These are phyloP conservation scores for Fusarium foetens DNA, from an alignment of 2,329 filamentous ascomycete species.

Conservation along the genomic window DNA sequence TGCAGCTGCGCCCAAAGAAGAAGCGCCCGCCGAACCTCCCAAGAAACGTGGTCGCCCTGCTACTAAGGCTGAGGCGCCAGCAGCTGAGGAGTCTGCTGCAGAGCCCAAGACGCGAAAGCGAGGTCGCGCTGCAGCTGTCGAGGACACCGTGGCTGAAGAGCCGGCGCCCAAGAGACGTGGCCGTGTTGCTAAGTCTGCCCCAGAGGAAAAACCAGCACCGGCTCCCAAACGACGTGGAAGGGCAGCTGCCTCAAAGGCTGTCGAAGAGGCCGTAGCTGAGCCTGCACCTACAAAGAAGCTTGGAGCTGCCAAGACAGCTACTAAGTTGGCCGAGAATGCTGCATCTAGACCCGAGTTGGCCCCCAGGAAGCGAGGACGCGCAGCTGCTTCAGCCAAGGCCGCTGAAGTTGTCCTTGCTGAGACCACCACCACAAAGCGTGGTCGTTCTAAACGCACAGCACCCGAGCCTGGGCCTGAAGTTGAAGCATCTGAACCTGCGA, in stretches of 20 bases:
- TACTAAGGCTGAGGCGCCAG: constrained; percentile 6
- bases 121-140: constrained; percentile 19
- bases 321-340: constrained; percentile 10
- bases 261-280: constrained; percentile 5
- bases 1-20: constrained; percentile 10
- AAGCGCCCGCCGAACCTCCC: background rate
- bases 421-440: constrained; percentile 32
- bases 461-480: constrained; percentile 12
- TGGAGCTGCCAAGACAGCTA: constrained; percentile 6
- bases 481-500: constrained; percentile 24
- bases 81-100: background rate
- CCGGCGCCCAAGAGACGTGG: constrained; percentile 27
- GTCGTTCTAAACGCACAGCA: constrained; percentile 30
- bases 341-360: constrained; percentile 10
- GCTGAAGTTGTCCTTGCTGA: background rate
- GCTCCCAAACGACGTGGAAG: constrained; percentile 16
- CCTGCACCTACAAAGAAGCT: constrained; percentile 22
- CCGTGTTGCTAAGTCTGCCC: constrained; percentile 11
- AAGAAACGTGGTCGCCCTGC: constrained; percentile 39
- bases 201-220: constrained; percentile 3
- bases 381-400: background rate
- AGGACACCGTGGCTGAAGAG: constrained; percentile 1
- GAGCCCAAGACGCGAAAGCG: constrained; percentile 33
- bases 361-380: constrained; percentile 25
- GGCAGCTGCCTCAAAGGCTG: constrained; percentile 8